Base-by-base conservation (phyloP, 78 protist genomes). In the Dictyostelium brefeldianum region DNA sequence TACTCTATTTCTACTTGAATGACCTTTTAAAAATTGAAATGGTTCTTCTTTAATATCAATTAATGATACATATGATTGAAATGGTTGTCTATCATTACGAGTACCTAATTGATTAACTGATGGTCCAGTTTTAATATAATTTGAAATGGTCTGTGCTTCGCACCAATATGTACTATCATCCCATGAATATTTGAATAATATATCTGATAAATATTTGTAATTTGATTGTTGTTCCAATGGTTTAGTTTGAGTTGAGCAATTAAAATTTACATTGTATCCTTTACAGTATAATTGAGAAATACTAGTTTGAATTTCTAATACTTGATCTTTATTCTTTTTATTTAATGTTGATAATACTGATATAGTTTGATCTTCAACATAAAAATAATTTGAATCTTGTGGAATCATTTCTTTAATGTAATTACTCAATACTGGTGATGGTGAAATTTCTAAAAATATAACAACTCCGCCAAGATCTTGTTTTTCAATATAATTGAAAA, bases 361-460 rank as follows among this genome's bases (percentile, higher is more conserved):
- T 3, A 36, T 36, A 3, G 43, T 36, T 36, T 36, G 77, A 31
- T 29, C 47, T 14, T 41, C 36, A 48, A 8, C 5, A 9, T 79
- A 78, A 69, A 51, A 17, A 48, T 36, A 36, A 5, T 1, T 64
- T 25, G 9, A 7, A 14, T 41, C 56, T 14, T 5, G n/a, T 20
- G 64, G 36, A 1, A 62, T 9, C 11, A 14, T 46, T 41, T 67
- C 47, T n/a, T 5, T 22, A 53, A 65, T 81, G 1, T 27, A n/a
- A 7, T 62, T 17, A 5, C 10, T 6, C 0, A 89, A 71, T 11
- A 78, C 69, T 31, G 84, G 83, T 36, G 75, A 83, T 75, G 94
- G 94, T 25, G 83, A 65, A 7, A 89, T 51, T 57, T 89, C 94
- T 5, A 85, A 17, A 51, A 71, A 71, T 14, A 78, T 62, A 15